A percentile compares a stretch with the other conserved stretches of the same genome.
Evolutionary conservation across 768 basidiomycete genomes (phyloP).

Genomic region (Hygrophorus pudorinus): DNA sequence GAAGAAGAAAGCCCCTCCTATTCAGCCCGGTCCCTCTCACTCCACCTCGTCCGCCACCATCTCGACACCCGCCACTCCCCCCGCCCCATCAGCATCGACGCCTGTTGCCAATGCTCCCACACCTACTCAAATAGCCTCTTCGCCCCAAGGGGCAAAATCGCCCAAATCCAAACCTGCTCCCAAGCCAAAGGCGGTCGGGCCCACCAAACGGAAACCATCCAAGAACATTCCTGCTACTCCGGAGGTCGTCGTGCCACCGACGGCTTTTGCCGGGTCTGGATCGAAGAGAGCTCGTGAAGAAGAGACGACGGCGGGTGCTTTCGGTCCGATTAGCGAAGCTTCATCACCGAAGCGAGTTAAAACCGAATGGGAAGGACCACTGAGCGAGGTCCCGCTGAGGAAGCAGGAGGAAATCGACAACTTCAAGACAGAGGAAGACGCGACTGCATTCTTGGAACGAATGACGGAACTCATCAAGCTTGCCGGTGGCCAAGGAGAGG

Average conservation of each 20-base stretch:
- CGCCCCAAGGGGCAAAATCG: conserved; percentile 62
- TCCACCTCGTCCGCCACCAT: conserved; percentile 7
- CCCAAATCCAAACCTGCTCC: conserved; percentile 45
- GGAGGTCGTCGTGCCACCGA: conserved; percentile 13
- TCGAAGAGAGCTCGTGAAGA: conserved; percentile 48
- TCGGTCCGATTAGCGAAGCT: conserved; percentile 32
- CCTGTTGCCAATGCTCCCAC: conserved; percentile 38
- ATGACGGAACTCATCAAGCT: conserved; percentile 56
- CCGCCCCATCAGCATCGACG: conserved; percentile 30
- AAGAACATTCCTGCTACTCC: conserved; percentile 20
- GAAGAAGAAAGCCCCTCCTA: conserved; percentile 19
- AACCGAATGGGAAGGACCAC: conserved; percentile 60
- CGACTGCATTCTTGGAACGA: conserved; percentile 48
- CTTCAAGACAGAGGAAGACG: conserved; percentile 61
- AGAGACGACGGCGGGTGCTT: conserved; percentile 29
- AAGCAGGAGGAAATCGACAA: conserved; percentile 33
- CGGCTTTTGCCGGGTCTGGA: conserved; percentile 17
- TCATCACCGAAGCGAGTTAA: conserved; percentile 67
- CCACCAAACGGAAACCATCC: conserved; percentile 25
- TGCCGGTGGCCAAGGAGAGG: conserved; percentile 35
- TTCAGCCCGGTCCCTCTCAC: conserved; percentile 8
- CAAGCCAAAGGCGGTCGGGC: conserved; percentile 31
- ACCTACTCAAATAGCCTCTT: conserved; percentile 42
- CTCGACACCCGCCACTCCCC: conserved; percentile 33
- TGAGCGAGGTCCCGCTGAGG: conserved; percentile 38